phyloP scores from a whole-genome alignment of 2,329 filamentous ascomycete species.

The Fusarium denticulatum region DNA sequence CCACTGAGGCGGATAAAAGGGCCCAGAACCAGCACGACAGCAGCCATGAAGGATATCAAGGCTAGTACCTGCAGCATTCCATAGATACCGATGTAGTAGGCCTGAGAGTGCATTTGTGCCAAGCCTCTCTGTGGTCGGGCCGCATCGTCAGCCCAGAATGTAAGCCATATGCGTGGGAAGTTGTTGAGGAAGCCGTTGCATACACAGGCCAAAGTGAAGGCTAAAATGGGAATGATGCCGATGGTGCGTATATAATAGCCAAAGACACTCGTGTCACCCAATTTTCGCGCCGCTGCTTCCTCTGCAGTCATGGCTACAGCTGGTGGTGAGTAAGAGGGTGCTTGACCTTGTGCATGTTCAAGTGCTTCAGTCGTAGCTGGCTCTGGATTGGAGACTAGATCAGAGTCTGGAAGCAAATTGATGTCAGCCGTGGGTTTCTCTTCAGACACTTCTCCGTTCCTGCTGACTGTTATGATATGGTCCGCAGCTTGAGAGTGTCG shows the following conservation, averaged over 20 bases:
- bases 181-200: conserved; percentile 42
- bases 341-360: too few relatives aligned
- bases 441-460: neutral
- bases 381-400: neutral
- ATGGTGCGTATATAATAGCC: neutral
- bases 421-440: neutral
- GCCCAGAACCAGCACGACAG: conserved; percentile 23
- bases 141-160: conserved; percentile 50
- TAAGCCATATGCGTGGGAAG: conserved; percentile 52
- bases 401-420: neutral
- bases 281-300: neutral
- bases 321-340: rapidly evolving
- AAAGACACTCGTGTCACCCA: neutral
- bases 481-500: neutral
- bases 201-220: conserved; percentile 34
- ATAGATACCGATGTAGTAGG: conserved; percentile 47
- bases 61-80: conserved; percentile 33
- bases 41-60: conserved; percentile 31
- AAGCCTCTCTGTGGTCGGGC: neutral
- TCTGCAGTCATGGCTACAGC: neutral
- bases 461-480: neutral
- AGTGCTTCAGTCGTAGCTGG: neutral
- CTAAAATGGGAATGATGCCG: neutral
- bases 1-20: conserved; percentile 45
- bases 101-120: conserved; percentile 1